These are phyloP conservation scores for Aureobasidium sp. DNA, from an alignment of 2,329 filamentous ascomycete species.

Conservation along the genomic window DNA sequence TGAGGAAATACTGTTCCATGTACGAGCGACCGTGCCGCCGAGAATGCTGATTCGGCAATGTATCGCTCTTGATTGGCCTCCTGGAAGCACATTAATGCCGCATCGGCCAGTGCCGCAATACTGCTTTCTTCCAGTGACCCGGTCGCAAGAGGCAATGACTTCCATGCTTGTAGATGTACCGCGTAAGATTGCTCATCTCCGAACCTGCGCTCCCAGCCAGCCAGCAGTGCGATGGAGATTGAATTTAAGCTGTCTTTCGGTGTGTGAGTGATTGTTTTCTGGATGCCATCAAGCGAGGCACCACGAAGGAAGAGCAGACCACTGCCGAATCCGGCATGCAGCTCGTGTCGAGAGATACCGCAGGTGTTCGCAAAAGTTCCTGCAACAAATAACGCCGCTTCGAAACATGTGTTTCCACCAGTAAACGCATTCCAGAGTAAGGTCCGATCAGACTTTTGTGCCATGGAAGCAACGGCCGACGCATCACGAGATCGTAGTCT, in stretches of 20 bases:
- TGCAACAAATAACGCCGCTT: constrained; percentile 28
- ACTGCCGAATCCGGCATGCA: constrained; percentile 25
- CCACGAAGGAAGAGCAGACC: constrained; percentile 27
- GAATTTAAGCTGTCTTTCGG: constrained; percentile 25
- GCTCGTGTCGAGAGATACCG: constrained; percentile 13
- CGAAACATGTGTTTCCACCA: constrained; percentile 25
- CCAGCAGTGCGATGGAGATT: constrained; percentile 28
- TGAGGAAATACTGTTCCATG: constrained; percentile 11
- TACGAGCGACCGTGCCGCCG: background rate
- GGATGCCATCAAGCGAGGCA: constrained; percentile 27
- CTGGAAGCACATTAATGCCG: constrained; percentile 27
- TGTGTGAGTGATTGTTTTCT: constrained; percentile 21
- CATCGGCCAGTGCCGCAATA: constrained; percentile 26
- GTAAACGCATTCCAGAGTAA: constrained; percentile 27
- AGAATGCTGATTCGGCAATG: constrained; percentile 7
- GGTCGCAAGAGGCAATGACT: constrained; percentile 20
- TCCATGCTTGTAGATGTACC: constrained; percentile 29
- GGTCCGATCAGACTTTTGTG: constrained; percentile 25
- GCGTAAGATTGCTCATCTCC: constrained; percentile 27
- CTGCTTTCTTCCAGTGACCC: constrained; percentile 26
- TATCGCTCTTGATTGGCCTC: constrained; percentile 21
- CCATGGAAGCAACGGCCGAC: constrained; percentile 22
- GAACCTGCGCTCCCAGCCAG: constrained; percentile 30
- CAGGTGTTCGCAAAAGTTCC: constrained; percentile 29
- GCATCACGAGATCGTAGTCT: constrained; percentile 22